These are phyloP conservation scores for Akanthomyces lecanii DNA, from an alignment of 2,329 filamentous ascomycete species.

Conservation along the genomic window DNA sequence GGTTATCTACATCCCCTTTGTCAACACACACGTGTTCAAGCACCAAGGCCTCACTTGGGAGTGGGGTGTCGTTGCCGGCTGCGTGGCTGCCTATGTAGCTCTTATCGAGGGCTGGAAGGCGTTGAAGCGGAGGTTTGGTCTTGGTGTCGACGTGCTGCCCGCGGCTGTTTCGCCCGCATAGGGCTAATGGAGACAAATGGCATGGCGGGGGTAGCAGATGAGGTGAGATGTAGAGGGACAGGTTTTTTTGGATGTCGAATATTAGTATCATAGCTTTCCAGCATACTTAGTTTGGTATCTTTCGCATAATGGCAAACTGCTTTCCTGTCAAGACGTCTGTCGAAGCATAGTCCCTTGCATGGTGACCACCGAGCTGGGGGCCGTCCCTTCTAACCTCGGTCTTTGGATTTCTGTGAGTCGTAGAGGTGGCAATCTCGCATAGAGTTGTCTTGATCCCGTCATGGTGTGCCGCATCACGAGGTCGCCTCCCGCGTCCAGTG, in stretches of 20 bases:
- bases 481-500: not conserved
- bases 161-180: not conserved
- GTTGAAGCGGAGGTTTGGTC: constrained; percentile 49
- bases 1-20: constrained; percentile 62
- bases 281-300: constrained; percentile 19
- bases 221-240: constrained; percentile 2
- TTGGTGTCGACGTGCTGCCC: constrained; percentile 30
- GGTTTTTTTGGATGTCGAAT: constrained; percentile 18
- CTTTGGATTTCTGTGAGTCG: too few species aligned
- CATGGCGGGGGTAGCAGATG: not conserved
- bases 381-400: not conserved
- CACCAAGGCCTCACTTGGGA: constrained; percentile 66
- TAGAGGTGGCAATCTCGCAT: not conserved
- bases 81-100: constrained; percentile 54
- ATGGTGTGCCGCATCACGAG: not conserved
- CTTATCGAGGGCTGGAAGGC: constrained; percentile 69
- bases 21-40: constrained; percentile 65
- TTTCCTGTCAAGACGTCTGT: constrained; percentile 16
- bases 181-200: not conserved
- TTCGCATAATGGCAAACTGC: constrained; percentile 11
- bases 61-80: constrained; percentile 63
- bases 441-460: not conserved
- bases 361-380: not conserved
- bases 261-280: constrained; percentile 16
- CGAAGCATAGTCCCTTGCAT: not conserved